Conservation (phyloP, 805 yeast species). For the Wickerhamomyces strasburgensis region DNA sequence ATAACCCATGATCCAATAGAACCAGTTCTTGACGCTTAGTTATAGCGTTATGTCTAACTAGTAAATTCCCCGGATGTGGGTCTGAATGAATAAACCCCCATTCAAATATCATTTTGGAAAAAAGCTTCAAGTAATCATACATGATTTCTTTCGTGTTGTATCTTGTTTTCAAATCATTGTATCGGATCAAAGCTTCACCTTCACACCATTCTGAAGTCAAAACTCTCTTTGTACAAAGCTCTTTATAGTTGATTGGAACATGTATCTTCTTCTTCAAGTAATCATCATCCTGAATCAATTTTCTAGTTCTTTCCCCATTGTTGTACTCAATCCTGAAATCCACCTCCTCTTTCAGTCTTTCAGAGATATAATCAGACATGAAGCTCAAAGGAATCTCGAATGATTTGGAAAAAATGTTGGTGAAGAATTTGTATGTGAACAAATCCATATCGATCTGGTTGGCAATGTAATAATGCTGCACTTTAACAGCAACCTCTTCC, state of each 20-base stretch:
- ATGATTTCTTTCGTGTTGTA: slow-evolving; percentile 37
- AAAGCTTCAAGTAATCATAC: slow-evolving; percentile 43
- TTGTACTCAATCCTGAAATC: slow-evolving; percentile 53
- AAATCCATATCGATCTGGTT: slow-evolving; percentile 61
- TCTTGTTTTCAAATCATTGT: slow-evolving; percentile 34
- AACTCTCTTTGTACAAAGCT: slow-evolving; percentile 44
- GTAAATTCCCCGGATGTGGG: slow-evolving; percentile 77
- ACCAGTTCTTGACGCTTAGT: slow-evolving; percentile 48
- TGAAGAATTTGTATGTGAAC: slow-evolving; percentile 46
- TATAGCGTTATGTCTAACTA: slow-evolving; percentile 39
- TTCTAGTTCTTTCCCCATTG: slow-evolving; percentile 42
- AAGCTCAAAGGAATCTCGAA: slow-evolving; percentile 62
- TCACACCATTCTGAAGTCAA: slow-evolving; percentile 74
- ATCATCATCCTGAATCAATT: slow-evolving; percentile 37
- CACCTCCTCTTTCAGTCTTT: slow-evolving; percentile 54
- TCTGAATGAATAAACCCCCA: slow-evolving; percentile 67
- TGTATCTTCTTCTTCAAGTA: slow-evolving; percentile 39
- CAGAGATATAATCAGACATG: slow-evolving; percentile 51
- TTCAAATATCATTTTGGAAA: slow-evolving; percentile 51
- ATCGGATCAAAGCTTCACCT: slow-evolving; percentile 53
- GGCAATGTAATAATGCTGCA: slow-evolving; percentile 59
- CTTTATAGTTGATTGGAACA: slow-evolving; percentile 49
- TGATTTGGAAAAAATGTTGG: slow-evolving; percentile 48
- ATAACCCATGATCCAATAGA: slow-evolving; percentile 71
- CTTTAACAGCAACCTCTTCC: slow-evolving; percentile 56